Base-by-base conservation (phyloP, 495 filamentous ascomycete genomes). In the Penicillium bovifimosum region DNA sequence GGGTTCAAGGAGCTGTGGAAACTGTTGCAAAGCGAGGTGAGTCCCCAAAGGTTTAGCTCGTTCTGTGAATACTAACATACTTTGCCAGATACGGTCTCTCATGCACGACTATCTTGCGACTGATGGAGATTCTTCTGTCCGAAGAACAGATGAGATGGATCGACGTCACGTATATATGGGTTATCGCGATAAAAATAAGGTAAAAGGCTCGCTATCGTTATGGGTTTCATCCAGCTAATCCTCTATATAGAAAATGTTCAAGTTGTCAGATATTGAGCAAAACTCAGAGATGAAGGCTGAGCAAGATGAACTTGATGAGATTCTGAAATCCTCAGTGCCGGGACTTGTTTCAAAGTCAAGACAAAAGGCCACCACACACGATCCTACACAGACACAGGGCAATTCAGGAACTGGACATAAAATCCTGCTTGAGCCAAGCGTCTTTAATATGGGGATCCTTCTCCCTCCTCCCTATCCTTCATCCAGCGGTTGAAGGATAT, bases 81-180 rank as follows among this genome's bases (percentile, higher is more conserved):
- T 53, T 40, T 42, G 0, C 0, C 43, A 75, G 80, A 96, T 99
- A 59, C 85, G 91, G 28, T 93, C 91, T 2, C 74, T 97, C 16
- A 74, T 99, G 52, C 95, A 99, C 67, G 93, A 97, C 66, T 97
- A 99, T 60, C 80, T 99, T 50, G 92, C 95, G 4, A 93, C 90
- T n/a, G 91, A 92, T 59, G 90, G 87, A 31, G 86, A 91, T 54
- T 75, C 71, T 10, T 72, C 76, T 27, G 74, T 76, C 55, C 65
- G 79, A 38, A 71, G 75, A 34, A 65, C 72, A 9, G 67, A 74
- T 17, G 76, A 78, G 24, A 61, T 71, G 27, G 71, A 75, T 16
- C 73, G 66, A 10, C 85, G 80, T 53, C 78, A 88, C 17, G 77
- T 82, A 35, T 75, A 80, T 41, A 76, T 81, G 8, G 73, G 69